These are phyloP conservation scores for Fusarium sp. DNA, from an alignment of 2,329 filamentous ascomycete species.

Conservation along the genomic window DNA sequence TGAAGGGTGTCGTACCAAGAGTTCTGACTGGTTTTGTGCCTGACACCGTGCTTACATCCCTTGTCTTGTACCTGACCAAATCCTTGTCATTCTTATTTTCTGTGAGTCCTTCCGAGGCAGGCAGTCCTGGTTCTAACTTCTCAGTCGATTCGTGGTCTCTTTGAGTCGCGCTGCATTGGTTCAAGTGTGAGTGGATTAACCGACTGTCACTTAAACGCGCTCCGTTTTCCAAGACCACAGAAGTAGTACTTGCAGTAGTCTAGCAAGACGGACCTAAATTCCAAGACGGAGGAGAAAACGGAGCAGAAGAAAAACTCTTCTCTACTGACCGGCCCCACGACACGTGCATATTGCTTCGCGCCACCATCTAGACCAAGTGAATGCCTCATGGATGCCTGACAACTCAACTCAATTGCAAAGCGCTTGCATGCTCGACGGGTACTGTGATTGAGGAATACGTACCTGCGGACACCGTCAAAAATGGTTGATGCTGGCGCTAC, in stretches of 20 bases:
- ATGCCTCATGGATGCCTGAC: constrained; percentile 26
- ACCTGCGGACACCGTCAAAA: constrained; percentile 28
- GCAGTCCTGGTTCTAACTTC: background rate
- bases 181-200: constrained; percentile 30
- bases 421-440: background rate
- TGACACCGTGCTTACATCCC: constrained; percentile 21
- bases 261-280: background rate
- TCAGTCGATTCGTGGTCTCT: constrained; percentile 11
- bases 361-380: constrained; percentile 15
- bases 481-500: constrained; percentile 24
- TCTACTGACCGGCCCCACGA: constrained; percentile 6
- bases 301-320: constrained; percentile 40
- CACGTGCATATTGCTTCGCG: constrained; percentile 24
- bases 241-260: background rate
- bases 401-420: background rate
- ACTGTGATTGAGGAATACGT: constrained; percentile 25
- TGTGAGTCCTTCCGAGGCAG: background rate
- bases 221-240: constrained; percentile 21
- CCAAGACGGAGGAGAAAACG: constrained; percentile 25
- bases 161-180: constrained; percentile 5
- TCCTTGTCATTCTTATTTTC: constrained; percentile 9
- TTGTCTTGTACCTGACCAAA: constrained; percentile 34
- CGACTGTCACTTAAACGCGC: constrained; percentile 1
- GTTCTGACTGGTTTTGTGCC: constrained; percentile 36
- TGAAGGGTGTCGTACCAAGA: constrained; percentile 24